Base-by-base conservation (phyloP, 2,329 filamentous ascomycete genomes). In the Ceratocystis papillata region DNA sequence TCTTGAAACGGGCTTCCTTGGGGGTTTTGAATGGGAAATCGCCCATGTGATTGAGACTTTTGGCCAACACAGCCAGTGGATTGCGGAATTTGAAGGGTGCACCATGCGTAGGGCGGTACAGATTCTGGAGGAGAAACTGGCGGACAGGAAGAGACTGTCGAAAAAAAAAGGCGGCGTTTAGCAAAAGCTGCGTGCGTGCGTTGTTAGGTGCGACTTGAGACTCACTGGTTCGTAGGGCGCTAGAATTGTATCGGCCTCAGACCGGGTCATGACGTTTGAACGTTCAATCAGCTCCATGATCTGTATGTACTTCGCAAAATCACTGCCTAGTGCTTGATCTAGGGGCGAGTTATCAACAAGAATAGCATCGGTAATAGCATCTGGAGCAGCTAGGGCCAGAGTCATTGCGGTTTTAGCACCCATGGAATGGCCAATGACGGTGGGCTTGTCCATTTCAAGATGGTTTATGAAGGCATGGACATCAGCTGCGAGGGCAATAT, bases 351-450 rank as follows among this genome's bases (percentile, higher is more conserved):
- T 97, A 77, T 97, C 93, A 12, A 97, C 91, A 1, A 90, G 82
- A 33, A 96, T 82, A 63, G 97, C 78, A 71, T 87, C 84, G 17
- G 81, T 79, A 67, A 96, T 81, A 2, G 85, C 77, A 5, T 83
- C 78, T 0, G 90, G 89, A 0, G 84, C 81, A 55, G 82, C 79
- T 45, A 97, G 82, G 2, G 90, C 90, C 67, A 96, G 79, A 0
- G 88, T 80, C 93, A 97, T 96, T 71, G 90, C 90, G 1, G 88
- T 86, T 79, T 97, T 97, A 60, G 93, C 93, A 69, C 94, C 93
- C 93, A 97, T 97, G 1, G 90, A 96, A 76, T 97, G 94, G 0
- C 93, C 93, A 72, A 97, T 94, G 33, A 97, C 77, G 0, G 88
- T 90, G 1, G 87, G 80, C 33, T 88, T 78, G 57, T 81, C 77